Evolutionary conservation across 257 asterid genomes (phyloP).

Genomic region (Solanum bulbocastanum): DNA sequence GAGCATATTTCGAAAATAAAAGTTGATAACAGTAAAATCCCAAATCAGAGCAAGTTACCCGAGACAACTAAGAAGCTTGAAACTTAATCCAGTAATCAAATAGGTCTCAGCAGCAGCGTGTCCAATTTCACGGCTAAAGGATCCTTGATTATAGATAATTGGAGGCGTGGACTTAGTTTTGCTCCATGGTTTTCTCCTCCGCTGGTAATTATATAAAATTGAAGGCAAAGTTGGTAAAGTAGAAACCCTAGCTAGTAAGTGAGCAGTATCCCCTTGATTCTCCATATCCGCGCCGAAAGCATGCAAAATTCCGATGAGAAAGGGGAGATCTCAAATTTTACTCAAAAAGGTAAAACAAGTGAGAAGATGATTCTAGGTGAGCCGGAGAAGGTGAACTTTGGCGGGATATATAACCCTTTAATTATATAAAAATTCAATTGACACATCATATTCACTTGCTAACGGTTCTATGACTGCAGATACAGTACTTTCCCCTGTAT

Average conservation of each 20-base stretch:
- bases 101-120: slow-evolving; percentile 98
- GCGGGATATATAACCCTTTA: neutral
- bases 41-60: slow-evolving; percentile 32
- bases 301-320: neutral
- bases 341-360: neutral
- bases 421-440: neutral
- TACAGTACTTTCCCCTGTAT: neutral
- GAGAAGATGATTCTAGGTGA: neutral
- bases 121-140: slow-evolving; percentile 64
- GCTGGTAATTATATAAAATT: slow-evolving; percentile 11
- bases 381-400: neutral
- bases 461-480: neutral
- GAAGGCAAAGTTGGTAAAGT: slow-evolving; percentile 36
- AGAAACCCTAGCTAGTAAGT: slow-evolving; percentile 18
- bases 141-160: slow-evolving; percentile 37
- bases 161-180: slow-evolving; percentile 31
- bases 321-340: neutral
- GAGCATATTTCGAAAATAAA: neutral
- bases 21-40: neutral
- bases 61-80: slow-evolving; percentile 81
- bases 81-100: slow-evolving; percentile 68
- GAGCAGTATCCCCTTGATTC: neutral
- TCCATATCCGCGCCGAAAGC: neutral
- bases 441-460: neutral
- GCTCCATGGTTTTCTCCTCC: slow-evolving; percentile 31